These are phyloP conservation scores for Begonia masoniana DNA, from an alignment of 306 rosid species.

Conservation along the genomic window DNA sequence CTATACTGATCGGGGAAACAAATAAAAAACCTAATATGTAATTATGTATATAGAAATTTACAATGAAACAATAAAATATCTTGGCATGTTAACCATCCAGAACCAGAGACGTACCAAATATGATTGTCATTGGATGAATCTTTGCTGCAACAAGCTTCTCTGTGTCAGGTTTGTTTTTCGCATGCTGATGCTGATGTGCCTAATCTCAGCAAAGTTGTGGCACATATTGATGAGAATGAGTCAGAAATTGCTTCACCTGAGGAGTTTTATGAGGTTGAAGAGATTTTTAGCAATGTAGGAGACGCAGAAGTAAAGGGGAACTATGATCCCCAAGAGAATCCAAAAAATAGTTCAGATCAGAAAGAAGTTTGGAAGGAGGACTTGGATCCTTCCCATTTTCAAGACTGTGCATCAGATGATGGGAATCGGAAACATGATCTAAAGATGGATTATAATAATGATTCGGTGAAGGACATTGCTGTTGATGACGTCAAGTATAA, in stretches of 20 bases:
- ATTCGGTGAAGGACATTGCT: slow-evolving; percentile 73
- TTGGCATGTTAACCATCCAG: no score
- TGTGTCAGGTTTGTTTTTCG: slow-evolving; percentile 87
- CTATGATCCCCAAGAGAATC: slow-evolving; percentile 28
- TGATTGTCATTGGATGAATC: slow-evolving; percentile 97
- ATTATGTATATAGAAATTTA: no score
- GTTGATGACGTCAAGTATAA: slow-evolving; percentile 75
- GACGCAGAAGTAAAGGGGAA: slow-evolving; percentile 59
- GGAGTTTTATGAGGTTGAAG: slow-evolving; percentile 96
- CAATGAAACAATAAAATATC: no score
- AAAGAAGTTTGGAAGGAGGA: slow-evolving; percentile 61
- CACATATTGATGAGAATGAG: slow-evolving; percentile 52
- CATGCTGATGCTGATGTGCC: slow-evolving; percentile 86
- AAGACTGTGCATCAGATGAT: slow-evolving; percentile 59
- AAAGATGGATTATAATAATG: slow-evolving; percentile 30
- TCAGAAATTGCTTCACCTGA: slow-evolving; percentile 80
- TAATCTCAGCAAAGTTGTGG: slow-evolving; percentile 46
- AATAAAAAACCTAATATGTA: no score
- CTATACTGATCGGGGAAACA: no score
- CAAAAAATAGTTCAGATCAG: slow-evolving; percentile 18
- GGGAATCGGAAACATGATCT: slow-evolving; percentile 42
- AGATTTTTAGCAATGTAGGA: slow-evolving; percentile 68
- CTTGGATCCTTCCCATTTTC: slow-evolving; percentile 50
- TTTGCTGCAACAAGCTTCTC: slow-evolving; percentile 75
- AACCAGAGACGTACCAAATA: slow-evolving; percentile 35